Evolutionary conservation across 768 basidiomycete genomes (phyloP), one percentile per base, ranked within the genome.

Genomic region (Rhodotorula graminis): DNA sequence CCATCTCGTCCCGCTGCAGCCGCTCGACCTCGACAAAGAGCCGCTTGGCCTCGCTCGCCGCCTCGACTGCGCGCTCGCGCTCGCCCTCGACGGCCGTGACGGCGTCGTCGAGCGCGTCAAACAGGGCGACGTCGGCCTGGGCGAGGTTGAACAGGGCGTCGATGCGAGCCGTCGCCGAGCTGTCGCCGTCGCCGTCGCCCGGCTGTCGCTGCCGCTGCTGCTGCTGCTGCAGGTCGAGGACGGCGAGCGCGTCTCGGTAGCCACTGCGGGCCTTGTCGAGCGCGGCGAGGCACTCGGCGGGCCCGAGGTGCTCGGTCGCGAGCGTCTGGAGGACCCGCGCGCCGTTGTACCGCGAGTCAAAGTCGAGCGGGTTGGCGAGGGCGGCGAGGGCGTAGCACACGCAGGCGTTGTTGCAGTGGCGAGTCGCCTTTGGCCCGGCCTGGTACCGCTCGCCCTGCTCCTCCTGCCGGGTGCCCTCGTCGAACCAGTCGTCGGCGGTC

Each of bases 381-480:
- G 68, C 40, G 15, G 74, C 63, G 49, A 70, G 52, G 18, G 53
- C 59, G 65, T 64, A 76, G 53, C 50, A 65, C n/a, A 56, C n/a
- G 25, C 42, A 25, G 10, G 74, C 65, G 60, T 76, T 76, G 52
- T 47, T 2, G 65, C 33, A 64, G 65, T 72, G 74, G 1, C 71
- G 71, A 1, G 52, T 37, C 18, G 74, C 65, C 47, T 76, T 76
- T 2, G 56, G 11, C 0, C 74, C 74, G 29, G 31, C 56, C 46
- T 67, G 65, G 59, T 76, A 76, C 2, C 74, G 71, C 59, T 72
- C 71, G 11, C 74, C 71, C 42, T 76, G 68, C 65, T 70, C 74
- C 25, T 76, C 74, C 46, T 76, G 74, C 16, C 52, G 50, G 2
- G 69, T 60, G 10, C 74, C 74, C 63, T 76, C 74, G 60, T 63